Evolutionary conservation across 495 filamentous ascomycete genomes (phyloP), one percentile per base, ranked within the genome.

Genomic region (Bombardia bombarda): DNA sequence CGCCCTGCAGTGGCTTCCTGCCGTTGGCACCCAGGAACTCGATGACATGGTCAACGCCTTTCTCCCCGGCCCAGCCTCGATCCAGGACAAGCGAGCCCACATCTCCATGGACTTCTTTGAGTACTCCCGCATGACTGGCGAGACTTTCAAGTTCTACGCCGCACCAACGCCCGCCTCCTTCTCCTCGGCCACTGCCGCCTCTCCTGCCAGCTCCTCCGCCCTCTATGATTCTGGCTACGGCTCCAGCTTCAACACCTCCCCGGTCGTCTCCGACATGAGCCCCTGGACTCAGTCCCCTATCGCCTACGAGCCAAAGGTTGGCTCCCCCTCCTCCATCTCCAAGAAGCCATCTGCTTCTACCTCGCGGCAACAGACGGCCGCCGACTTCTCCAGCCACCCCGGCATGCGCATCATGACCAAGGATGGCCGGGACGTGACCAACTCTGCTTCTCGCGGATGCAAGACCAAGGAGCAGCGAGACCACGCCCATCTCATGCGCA

Each of bases 391-490:
- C 14, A 51, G 62, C 45, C 60, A 76, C 16, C 74, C 74, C 7
- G 74, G 74, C 40, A 77, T 77, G 71, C 73, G 72, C 42, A 78
- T 78, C 52, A 63, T 78, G 62, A 77, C 73, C 46, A 70, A 65
- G 58, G 74, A 78, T 39, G 74, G 74, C 22, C 57, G 54, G 12
- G 74, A 78, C 51, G 65, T 78, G 34, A 78, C 74, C 37, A 71
- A 71, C 61, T 69, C 68, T 13, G 70, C 71, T 18, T 75, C 72
- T 16, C 68, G 73, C 17, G 74, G 74, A 17, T 73, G 69, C 57
- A 78, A 78, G 65, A 74, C 73, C 26, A 75, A 75, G 68, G 74
- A 78, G 63, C 73, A 78, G 57, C 63, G 74, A 19, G 74, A 78
- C 39, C 74, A 77, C 51, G 74, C 74, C 7, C 71, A 75, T 44